phyloP scores from a whole-genome alignment of 768 basidiomycete genomes.

The Mycena belliarum region DNA sequence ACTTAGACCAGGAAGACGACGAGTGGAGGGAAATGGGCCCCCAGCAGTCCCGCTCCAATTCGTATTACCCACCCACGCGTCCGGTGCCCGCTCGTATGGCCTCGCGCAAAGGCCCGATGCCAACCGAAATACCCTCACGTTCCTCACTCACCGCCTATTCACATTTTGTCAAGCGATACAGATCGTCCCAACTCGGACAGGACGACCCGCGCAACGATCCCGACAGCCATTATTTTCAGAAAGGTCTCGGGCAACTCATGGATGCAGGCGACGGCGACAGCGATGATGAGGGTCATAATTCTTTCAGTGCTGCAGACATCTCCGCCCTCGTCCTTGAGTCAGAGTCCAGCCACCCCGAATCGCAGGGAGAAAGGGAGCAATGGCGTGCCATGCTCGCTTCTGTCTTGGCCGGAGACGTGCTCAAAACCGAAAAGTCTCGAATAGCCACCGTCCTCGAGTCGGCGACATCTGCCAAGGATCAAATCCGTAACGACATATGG shows the following conservation, averaged over 20 bases:
- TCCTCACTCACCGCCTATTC: constrained; percentile 59
- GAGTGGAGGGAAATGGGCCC: constrained; percentile 45
- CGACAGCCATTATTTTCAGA: constrained; percentile 81
- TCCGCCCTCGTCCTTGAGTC: constrained; percentile 58
- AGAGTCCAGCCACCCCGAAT: constrained; percentile 66
- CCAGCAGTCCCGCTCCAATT: constrained; percentile 35
- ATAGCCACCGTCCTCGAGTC: constrained; percentile 80
- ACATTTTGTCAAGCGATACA: constrained; percentile 77
- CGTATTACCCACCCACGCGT: constrained; percentile 34
- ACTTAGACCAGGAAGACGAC: constrained; percentile 49
- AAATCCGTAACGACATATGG: constrained; percentile 76
- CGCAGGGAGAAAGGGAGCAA: constrained; percentile 76
- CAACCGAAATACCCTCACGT: constrained; percentile 24
- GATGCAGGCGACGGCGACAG: constrained; percentile 72
- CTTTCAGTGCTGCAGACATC: constrained; percentile 42
- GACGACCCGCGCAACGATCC: constrained; percentile 78
- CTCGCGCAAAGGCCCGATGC: constrained; percentile 27
- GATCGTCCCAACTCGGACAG: constrained; percentile 53
- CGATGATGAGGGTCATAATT: constrained; percentile 68
- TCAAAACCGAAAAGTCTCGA: constrained; percentile 92
- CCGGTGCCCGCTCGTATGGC: constrained; percentile 29
- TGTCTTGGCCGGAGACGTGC: constrained; percentile 90
- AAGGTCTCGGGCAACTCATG: constrained; percentile 65
- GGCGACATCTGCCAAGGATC: constrained; percentile 67
- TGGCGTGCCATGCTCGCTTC: constrained; percentile 97